Evolutionary conservation across 768 basidiomycete species (phyloP).

Genomic region (Naganishia randhawae): DNA sequence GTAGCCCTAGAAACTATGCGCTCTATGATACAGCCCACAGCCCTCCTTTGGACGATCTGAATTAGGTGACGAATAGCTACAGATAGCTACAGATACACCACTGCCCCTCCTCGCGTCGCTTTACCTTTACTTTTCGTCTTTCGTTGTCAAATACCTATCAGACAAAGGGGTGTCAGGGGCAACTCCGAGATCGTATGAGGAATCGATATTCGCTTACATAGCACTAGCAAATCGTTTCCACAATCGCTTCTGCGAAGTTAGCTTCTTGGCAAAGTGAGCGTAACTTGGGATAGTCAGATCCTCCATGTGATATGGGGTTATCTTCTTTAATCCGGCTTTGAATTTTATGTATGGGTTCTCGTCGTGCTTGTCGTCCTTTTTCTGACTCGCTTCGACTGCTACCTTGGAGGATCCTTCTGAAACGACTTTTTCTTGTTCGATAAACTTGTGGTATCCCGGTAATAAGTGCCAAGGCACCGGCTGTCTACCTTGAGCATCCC

Average conservation of each 20-base stretch:
- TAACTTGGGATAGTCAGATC: slow-evolving; percentile 78
- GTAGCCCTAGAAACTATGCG: too few relatives aligned
- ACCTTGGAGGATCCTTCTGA: not conserved
- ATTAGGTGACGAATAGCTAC: too few relatives aligned
- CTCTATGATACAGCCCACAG: too few relatives aligned
- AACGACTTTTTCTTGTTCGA: not conserved
- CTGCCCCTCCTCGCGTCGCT: not conserved
- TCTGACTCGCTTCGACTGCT: not conserved
- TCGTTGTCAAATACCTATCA: slow-evolving; percentile 13
- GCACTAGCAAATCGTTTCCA: slow-evolving; percentile 64
- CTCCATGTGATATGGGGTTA: slow-evolving; percentile 65
- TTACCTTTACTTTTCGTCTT: slow-evolving; percentile 1
- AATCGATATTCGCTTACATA: slow-evolving; percentile 57
- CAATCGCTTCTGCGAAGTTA: slow-evolving; percentile 57
- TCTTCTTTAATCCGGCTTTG: slow-evolving; percentile 49
- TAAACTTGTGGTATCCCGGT: slow-evolving; percentile 38
- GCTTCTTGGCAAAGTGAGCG: slow-evolving; percentile 62
- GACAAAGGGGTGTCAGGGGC: not conserved
- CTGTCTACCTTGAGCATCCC: slow-evolving; percentile 26
- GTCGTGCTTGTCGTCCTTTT: slow-evolving; percentile 28
- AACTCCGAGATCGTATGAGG: not conserved
- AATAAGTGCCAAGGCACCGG: slow-evolving; percentile 40
- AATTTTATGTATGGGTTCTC: slow-evolving; percentile 50
- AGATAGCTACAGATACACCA: slow-evolving; percentile 6
- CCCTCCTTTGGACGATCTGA: too few relatives aligned